A percentile compares a stretch with the other conserved stretches of the same genome.
These are phyloP conservation scores for Trametes sanguinea DNA, from an alignment of 768 basidiomycete genomes.

Conservation along the genomic window DNA sequence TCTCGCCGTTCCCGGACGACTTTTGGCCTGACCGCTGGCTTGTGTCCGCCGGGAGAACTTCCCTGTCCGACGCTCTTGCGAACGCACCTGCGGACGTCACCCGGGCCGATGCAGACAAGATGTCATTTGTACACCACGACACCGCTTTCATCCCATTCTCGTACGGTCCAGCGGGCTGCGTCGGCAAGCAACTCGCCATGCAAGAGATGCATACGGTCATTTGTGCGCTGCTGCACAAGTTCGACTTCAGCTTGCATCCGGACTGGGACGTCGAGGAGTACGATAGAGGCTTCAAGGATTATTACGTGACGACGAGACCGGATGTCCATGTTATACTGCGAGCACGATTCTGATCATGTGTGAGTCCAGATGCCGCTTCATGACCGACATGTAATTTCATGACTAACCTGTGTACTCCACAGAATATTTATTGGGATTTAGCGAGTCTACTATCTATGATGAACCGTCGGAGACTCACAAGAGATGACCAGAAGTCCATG, in stretches of 20 bases:
- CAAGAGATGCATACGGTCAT: constrained; percentile 37
- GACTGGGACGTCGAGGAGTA: constrained; percentile 32
- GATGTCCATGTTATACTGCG: constrained; percentile 24
- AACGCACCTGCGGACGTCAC: too few relatives aligned
- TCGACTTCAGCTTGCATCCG: constrained; percentile 34
- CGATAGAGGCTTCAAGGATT: constrained; percentile 33
- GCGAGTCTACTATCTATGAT: too few relatives aligned
- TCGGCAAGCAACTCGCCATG: constrained; percentile 47
- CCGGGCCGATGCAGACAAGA: neutral
- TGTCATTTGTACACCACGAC: constrained; percentile 27
- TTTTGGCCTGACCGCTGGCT: constrained; percentile 50
- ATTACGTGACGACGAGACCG: constrained; percentile 32
- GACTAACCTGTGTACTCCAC: too few relatives aligned
- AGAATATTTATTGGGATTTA: too few relatives aligned
- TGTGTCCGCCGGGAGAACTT: constrained; percentile 13
- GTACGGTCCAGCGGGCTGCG: constrained; percentile 52
- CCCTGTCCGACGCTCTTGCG: constrained; percentile 1
- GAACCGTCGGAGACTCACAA: too few relatives aligned
- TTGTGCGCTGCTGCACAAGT: constrained; percentile 36
- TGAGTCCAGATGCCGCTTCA: too few relatives aligned
- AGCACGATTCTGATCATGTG: neutral
- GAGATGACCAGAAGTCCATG: too few relatives aligned
- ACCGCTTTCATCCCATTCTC: constrained; percentile 46
- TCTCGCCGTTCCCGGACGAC: constrained; percentile 41
- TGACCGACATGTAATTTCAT: too few relatives aligned